These are phyloP conservation scores for Halophytophthora polymorphica DNA, from an alignment of 352 stramenopile genomes.

Conservation along the genomic window DNA sequence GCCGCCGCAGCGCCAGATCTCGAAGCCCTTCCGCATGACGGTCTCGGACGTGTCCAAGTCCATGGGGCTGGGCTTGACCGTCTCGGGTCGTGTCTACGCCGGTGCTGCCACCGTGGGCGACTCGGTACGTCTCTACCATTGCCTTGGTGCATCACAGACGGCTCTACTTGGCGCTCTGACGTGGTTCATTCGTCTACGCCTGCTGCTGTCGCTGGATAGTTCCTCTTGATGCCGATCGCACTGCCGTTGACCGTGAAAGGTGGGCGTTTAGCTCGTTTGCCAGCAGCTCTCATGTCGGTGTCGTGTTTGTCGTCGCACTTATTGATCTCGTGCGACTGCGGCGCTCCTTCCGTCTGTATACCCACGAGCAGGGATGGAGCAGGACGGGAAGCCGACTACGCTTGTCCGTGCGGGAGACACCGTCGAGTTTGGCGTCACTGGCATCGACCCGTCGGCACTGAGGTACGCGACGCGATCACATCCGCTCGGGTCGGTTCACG, in stretches of 20 bases:
- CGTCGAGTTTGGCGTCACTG: constrained; percentile 72
- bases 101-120: constrained; percentile 63
- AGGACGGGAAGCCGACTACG: constrained; percentile 60
- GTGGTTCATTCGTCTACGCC: not conserved
- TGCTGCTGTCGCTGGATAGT: constrained; percentile 21
- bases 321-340: no score
- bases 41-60: constrained; percentile 86
- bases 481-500: no score
- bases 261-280: constrained; percentile 6
- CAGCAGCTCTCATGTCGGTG: not conserved
- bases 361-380: constrained; percentile 61
- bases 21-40: constrained; percentile 84
- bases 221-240: constrained; percentile 61
- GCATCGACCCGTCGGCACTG: constrained; percentile 66
- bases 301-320: not conserved
- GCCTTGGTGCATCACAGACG: not conserved
- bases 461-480: constrained; percentile 46
- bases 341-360: no score
- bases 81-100: constrained; percentile 85
- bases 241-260: constrained; percentile 54
- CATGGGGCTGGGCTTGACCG: constrained; percentile 73
- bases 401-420: constrained; percentile 74
- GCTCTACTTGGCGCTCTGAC: not conserved
- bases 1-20: constrained; percentile 71
- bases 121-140: constrained; percentile 38